Conservation (phyloP, 177 flowering plant species). For the Vitis hybrid region DNA sequence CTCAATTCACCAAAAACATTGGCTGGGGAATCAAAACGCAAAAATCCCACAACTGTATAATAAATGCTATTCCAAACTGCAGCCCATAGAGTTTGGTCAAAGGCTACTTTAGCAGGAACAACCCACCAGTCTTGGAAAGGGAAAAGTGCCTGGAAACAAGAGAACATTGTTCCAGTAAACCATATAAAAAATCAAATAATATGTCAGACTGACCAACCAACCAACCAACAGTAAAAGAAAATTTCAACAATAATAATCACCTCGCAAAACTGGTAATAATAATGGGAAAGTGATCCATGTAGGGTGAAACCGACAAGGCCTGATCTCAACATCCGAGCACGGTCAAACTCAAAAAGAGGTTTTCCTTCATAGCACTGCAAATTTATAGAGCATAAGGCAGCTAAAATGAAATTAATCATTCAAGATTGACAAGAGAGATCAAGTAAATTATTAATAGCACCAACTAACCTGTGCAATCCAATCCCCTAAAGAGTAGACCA, state of each 20-base stretch:
- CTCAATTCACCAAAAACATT: slow-evolving; percentile 59
- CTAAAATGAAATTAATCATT: neutral
- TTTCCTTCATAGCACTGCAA: slow-evolving; percentile 90
- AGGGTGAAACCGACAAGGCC: slow-evolving; percentile 91
- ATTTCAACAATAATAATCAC: slow-evolving; percentile 30
- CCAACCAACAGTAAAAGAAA: neutral
- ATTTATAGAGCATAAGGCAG: slow-evolving; percentile 2
- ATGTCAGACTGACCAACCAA: neutral
- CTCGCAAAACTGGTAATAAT: slow-evolving; percentile 92
- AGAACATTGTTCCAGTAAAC: neutral
- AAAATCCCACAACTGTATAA: slow-evolving; percentile 61
- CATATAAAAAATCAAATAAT: neutral
- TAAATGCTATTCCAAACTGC: slow-evolving; percentile 94
- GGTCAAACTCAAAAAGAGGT: slow-evolving; percentile 87
- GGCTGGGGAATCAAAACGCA: slow-evolving; percentile 77
- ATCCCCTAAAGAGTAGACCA: slow-evolving; percentile 96
- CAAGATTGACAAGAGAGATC: neutral
- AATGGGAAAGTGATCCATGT: slow-evolving; percentile 96
- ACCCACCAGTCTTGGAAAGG: slow-evolving; percentile 98
- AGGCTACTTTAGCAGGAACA: slow-evolving; percentile 83
- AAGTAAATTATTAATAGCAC: neutral
- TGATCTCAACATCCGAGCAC: slow-evolving; percentile 88
- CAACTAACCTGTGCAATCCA: slow-evolving; percentile 94
- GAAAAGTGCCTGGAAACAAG: slow-evolving; percentile 59
- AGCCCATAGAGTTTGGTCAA: slow-evolving; percentile 91